A percentile compares a stretch with the other conserved stretches of the same genome.
Conservation (phyloP, 495 filamentous ascomycete species). For the Neurospora sp. region DNA sequence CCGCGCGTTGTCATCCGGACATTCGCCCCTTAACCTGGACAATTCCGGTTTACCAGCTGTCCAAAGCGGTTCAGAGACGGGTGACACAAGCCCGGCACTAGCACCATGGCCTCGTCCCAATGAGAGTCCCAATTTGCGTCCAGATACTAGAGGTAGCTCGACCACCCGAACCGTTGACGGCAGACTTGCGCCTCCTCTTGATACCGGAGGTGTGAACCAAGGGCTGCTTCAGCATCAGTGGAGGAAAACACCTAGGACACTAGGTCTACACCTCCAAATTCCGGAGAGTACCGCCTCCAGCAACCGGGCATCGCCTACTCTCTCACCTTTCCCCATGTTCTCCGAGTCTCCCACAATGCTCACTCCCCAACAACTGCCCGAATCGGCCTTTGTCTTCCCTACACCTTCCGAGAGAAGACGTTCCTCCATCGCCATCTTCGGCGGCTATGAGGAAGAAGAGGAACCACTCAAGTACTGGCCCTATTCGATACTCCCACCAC, state of each 20-base stretch:
- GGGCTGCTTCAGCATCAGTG: not conserved
- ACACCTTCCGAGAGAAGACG: slow-evolving; percentile 11
- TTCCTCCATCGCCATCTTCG: slow-evolving; percentile 19
- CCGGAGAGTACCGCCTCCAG: slow-evolving; percentile 38
- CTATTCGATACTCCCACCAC: slow-evolving; percentile 57
- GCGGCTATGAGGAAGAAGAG: slow-evolving; percentile 37
- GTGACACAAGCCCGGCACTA: not conserved
- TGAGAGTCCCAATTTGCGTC: not conserved
- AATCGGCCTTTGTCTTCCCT: slow-evolving; percentile 27
- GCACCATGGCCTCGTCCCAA: not conserved
- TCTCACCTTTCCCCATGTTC: slow-evolving; percentile 32
- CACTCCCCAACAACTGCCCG: slow-evolving; percentile 27
- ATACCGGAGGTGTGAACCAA: not conserved
- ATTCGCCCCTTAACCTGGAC: slow-evolving; percentile 16
- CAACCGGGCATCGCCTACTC: slow-evolving; percentile 32
- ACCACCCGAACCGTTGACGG: slow-evolving; percentile 17
- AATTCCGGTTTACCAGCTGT: slow-evolving; percentile 2
- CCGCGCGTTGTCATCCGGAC: slow-evolving; percentile 21
- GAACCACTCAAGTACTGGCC: slow-evolving; percentile 62
- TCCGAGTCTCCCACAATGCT: slow-evolving; percentile 33
- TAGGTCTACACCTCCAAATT: slow-evolving; percentile 17
- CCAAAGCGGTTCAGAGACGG: not conserved
- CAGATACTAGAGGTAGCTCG: slow-evolving; percentile 15
- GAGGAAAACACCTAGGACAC: not conserved
- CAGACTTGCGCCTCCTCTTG: slow-evolving; percentile 18